Evolutionary conservation across 345 rosid genomes (phyloP).

Genomic region (Murraya koenigii): DNA sequence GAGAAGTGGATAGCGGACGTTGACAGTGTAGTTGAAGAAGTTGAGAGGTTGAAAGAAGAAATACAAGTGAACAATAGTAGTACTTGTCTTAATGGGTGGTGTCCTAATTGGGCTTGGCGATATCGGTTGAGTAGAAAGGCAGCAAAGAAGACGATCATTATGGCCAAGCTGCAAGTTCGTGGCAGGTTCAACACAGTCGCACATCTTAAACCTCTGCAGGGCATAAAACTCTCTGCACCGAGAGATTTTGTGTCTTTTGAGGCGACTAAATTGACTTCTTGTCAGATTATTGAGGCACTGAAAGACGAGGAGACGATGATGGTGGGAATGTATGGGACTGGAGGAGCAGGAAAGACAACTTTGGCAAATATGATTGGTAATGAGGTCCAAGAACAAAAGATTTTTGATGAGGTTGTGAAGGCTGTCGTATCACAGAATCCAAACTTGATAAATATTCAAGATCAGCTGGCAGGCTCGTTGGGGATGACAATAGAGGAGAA

Average conservation of each 20-base stretch:
- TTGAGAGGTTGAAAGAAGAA: background rate
- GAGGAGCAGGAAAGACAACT: slow-evolving; percentile 7
- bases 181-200: background rate
- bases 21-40: background rate
- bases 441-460: slow-evolving; percentile 11
- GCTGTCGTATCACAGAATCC: slow-evolving; percentile 2
- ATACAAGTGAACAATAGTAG: background rate
- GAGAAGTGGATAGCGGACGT: background rate
- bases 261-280: background rate
- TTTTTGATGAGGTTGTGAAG: slow-evolving; percentile 15
- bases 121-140: background rate
- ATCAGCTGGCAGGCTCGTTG: background rate
- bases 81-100: background rate
- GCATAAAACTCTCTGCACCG: background rate
- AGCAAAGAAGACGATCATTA: background rate
- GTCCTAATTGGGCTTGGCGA: background rate
- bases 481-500: background rate
- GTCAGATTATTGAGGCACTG: slow-evolving; percentile 5
- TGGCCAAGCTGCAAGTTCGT: background rate
- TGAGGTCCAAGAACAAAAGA: background rate
- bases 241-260: background rate
- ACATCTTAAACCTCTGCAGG: background rate
- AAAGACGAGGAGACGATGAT: background rate
- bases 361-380: slow-evolving; percentile 1
- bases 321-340: slow-evolving; percentile 19